Conservation (phyloP, 2,329 filamentous ascomycete genomes). For the Fusarium penzigii region DNA sequence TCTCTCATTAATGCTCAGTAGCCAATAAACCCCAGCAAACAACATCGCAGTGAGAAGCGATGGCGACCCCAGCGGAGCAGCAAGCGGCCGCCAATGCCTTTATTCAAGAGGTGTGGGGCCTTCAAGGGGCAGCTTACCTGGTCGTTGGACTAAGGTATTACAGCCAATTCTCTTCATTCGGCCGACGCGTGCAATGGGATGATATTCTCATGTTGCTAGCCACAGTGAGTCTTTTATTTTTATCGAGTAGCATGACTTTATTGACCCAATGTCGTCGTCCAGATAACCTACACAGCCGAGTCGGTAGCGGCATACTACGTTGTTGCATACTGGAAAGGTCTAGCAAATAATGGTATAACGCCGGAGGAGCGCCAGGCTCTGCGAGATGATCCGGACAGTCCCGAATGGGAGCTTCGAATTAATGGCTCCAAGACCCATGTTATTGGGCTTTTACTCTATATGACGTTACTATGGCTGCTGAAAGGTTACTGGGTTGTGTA, state of each 20-base stretch:
- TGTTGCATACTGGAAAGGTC: constrained; percentile 5
- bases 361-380: constrained; percentile 1
- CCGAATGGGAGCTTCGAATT: constrained; percentile 2
- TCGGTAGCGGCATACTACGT: constrained; percentile 8
- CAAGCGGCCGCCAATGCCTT: constrained; percentile 6
- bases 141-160: constrained; percentile 7
- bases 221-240: background rate
- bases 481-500: constrained; percentile 8
- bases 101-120: constrained; percentile 8
- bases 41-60: background rate
- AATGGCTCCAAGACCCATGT: constrained; percentile 9
- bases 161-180: constrained; percentile 6
- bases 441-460: constrained; percentile 4
- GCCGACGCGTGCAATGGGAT: constrained; percentile 4
- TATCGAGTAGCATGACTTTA: background rate
- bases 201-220: constrained; percentile 5
- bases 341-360: constrained; percentile 7
- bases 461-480: constrained; percentile 7
- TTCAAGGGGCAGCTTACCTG: constrained; percentile 4
- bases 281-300: constrained; percentile 6
- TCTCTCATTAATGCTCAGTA: no score
- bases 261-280: background rate
- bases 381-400: background rate
- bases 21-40: no score
- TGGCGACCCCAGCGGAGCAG: constrained; percentile 6